A percentile compares a stretch with the other conserved stretches of the same genome.
Conservation (phyloP, 495 filamentous ascomycete species). For the Chaetomidium leptoderma region DNA sequence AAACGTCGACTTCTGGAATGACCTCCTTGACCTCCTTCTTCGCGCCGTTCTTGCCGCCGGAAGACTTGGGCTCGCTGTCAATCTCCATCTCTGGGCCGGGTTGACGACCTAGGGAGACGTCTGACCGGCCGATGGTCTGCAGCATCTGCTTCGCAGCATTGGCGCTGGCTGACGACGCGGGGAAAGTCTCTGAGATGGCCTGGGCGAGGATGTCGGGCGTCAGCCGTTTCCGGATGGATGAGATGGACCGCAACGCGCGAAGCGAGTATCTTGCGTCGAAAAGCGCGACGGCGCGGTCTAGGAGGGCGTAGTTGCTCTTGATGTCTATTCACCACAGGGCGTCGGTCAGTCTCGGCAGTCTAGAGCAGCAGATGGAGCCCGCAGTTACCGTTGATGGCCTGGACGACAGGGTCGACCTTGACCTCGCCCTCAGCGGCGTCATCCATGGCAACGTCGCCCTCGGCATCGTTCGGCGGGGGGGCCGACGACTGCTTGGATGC, state of each 20-base stretch:
- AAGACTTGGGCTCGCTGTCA: conserved; percentile 56
- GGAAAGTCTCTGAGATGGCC: conserved; percentile 76
- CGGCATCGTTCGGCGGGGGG: conserved; percentile 55
- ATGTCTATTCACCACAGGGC: conserved; percentile 60
- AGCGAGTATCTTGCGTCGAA: conserved; percentile 95
- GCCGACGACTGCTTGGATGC: conserved; percentile 58
- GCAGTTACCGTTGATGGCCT: conserved; percentile 51
- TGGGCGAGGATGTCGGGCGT: conserved; percentile 73
- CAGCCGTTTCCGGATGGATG: conserved; percentile 86
- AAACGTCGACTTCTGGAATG: conserved; percentile 87
- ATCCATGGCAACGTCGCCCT: conserved; percentile 74
- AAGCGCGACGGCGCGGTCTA: conserved; percentile 86
- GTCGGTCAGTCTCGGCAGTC: conserved; percentile 18
- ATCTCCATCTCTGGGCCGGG: conserved; percentile 69
- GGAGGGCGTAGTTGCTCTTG: conserved; percentile 82
- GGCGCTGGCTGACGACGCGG: conserved; percentile 51
- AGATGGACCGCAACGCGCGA: conserved; percentile 88
- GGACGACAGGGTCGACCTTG: conserved; percentile 63
- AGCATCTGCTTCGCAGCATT: conserved; percentile 65
- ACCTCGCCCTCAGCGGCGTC: conserved; percentile 54
- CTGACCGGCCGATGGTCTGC: conserved; percentile 58
- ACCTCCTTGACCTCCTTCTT: conserved; percentile 66
- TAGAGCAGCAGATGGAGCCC: neutral
- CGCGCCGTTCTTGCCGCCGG: conserved; percentile 42
- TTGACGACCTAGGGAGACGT: conserved; percentile 54